Percentiles rank a stretch among this genome's conserved stretches.
Conservation (phyloP, 495 filamentous ascomycete genomes). For the Glutinoglossum americanum region DNA sequence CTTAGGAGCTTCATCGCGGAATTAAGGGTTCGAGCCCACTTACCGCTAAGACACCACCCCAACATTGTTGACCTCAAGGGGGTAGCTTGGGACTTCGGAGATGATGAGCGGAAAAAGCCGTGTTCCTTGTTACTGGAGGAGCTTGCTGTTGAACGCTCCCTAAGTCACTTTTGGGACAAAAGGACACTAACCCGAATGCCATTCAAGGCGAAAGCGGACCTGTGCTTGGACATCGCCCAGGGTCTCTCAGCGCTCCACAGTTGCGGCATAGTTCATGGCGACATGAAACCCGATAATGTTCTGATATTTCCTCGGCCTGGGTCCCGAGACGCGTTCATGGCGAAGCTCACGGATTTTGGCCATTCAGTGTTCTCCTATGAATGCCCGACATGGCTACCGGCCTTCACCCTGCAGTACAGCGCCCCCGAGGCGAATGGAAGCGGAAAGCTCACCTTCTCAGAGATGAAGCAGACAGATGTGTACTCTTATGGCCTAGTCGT, state of each 20-base stretch:
- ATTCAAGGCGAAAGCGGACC: conserved; percentile 7
- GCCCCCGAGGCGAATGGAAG: too few species aligned
- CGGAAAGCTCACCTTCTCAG: too few species aligned
- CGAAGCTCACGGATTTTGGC: too few species aligned
- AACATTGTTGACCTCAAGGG: conserved; percentile 15
- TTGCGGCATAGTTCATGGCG: conserved; percentile 15
- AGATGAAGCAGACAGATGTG: too few species aligned
- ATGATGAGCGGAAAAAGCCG: conserved; percentile 7
- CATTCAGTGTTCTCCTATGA: too few species aligned
- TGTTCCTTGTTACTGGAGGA: conserved; percentile 11
- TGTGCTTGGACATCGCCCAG: conserved; percentile 13
- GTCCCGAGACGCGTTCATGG: too few species aligned
- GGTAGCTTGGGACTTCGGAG: conserved; percentile 10
- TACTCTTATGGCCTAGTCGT: too few species aligned
- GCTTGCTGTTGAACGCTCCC: conserved; percentile 12
- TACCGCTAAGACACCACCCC: conserved; percentile 11
- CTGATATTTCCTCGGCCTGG: conserved; percentile 11
- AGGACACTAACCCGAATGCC: too few species aligned
- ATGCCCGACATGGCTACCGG: too few species aligned
- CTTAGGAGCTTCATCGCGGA: too few species aligned
- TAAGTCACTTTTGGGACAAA: conserved; percentile 11
- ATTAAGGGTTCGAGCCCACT: conserved; percentile 9
- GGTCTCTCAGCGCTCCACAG: conserved; percentile 13
- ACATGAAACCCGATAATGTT: conserved; percentile 15
- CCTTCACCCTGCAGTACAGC: too few species aligned